phyloP scores from a whole-genome alignment of 2,329 filamentous ascomycete species.

The Davidsoniella neocaledoniae region DNA sequence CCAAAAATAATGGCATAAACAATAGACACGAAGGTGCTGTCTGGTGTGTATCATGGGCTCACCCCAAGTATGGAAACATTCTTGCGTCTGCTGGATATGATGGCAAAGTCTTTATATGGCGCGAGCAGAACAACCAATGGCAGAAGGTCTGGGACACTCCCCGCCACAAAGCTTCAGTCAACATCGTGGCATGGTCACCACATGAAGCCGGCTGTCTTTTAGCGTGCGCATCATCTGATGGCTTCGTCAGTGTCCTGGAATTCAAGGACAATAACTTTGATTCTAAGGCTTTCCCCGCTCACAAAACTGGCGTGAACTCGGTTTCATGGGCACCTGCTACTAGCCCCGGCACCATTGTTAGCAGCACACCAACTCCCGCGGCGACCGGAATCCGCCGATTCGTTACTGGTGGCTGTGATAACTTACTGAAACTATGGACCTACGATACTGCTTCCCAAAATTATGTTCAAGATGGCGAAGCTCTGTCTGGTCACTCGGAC shows the following conservation, averaged over 20 bases:
- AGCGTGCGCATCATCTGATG: conserved; percentile 86
- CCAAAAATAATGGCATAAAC: background rate
- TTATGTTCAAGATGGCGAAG: conserved; percentile 44
- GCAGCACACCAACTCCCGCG: conserved; percentile 44
- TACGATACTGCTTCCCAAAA: conserved; percentile 48
- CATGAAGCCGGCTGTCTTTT: conserved; percentile 90
- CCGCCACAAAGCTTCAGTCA: conserved; percentile 88
- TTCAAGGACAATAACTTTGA: conserved; percentile 94
- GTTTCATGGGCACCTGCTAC: conserved; percentile 89
- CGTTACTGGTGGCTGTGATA: conserved; percentile 90
- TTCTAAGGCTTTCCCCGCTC: conserved; percentile 76
- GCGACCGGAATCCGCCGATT: conserved; percentile 59
- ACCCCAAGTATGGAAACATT: conserved; percentile 97
- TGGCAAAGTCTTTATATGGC: conserved; percentile 97
- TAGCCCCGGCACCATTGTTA: conserved; percentile 68
- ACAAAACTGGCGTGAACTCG: conserved; percentile 86
- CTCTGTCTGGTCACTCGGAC: conserved; percentile 70
- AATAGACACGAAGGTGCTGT: conserved; percentile 85
- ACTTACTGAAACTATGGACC: conserved; percentile 82
- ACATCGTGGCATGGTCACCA: conserved; percentile 94
- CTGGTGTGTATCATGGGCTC: conserved; percentile 96
- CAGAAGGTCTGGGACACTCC: conserved; percentile 85
- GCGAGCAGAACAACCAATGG: conserved; percentile 63
- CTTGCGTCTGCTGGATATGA: conserved; percentile 92
- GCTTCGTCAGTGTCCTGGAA: conserved; percentile 82